Base-by-base conservation (phyloP, 2,329 filamentous ascomycete species). In the Fusarium cicatricum region DNA sequence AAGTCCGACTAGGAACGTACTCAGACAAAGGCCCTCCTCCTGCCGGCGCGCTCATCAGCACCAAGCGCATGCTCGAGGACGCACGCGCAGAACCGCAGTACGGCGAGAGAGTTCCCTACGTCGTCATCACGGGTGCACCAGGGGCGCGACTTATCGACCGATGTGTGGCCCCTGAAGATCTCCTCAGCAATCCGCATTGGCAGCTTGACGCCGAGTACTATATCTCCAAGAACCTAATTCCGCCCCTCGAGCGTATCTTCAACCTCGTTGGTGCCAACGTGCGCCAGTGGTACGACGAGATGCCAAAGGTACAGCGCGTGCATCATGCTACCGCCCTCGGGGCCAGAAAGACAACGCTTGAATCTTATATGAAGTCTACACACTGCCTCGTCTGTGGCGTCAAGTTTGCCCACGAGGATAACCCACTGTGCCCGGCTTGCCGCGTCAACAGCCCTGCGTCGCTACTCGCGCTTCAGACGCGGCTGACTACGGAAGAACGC, bases 131-230 rank as follows among this genome's bases (percentile, higher is more conserved):
- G 0, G 95, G 95, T 4, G 91, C 90, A 0, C 95, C 95, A 0
- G 92, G 92, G 0, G 89, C 93, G 8, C 80, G 92, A 26, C 83
- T 99, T 9, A 88, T 92, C 63, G 94, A 98, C 73, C 90, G 95
- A 11, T 97, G 92, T 70, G 90, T 99, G 0, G 85, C 91, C 28
- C 95, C 95, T 0, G 92, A 97, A 67, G 87, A 88, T 10, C 80
- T 98, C 4, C 82, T 98, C 2, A 79, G 85, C 47, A 91, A 91
- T 62, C 86, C 90, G 17, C 85, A 94, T 66, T 84, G 89, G 44
- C 88, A 92, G 66, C 83, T 99, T 15, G 95, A 99, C 70, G 89
- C 93, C 0, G 92, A 97, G 66, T 99, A 99, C 75, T 99, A 99
- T 78, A 98, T 99, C 68, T 86, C 85, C 15, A 98, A 97, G 78